Evolutionary conservation across 83 land plant genomes (phyloP).

Genomic region (Thuja plicata): DNA sequence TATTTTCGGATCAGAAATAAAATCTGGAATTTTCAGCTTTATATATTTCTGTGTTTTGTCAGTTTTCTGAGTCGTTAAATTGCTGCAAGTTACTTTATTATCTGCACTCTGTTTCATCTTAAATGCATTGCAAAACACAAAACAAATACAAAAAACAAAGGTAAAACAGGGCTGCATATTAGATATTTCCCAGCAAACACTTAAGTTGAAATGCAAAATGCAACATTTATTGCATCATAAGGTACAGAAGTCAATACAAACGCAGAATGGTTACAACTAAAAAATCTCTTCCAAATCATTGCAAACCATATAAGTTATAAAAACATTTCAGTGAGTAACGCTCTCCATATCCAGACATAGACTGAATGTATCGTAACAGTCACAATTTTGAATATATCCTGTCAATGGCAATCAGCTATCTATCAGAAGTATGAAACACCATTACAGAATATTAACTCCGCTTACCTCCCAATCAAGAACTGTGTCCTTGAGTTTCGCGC

Average conservation of each 20-base stretch:
- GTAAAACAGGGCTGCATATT: too few species aligned
- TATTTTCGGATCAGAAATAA: too few species aligned
- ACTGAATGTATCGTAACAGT: not conserved
- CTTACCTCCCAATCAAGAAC: constrained; percentile 99
- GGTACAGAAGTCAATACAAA: not conserved
- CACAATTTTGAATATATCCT: not conserved
- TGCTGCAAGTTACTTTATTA: too few species aligned
- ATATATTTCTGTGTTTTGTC: too few species aligned
- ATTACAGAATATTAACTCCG: not conserved
- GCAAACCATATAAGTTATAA: not conserved
- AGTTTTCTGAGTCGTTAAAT: too few species aligned
- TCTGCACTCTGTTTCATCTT: too few species aligned
- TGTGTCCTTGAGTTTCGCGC: constrained; percentile 80
- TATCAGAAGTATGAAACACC: not conserved
- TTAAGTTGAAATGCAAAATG: not conserved
- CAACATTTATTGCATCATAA: not conserved
- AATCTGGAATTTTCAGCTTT: too few species aligned
- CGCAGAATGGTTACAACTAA: not conserved
- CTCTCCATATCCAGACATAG: not conserved
- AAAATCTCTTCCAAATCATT: not conserved
- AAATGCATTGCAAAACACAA: too few species aligned
- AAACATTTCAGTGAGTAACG: not conserved
- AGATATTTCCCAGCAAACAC: not conserved
- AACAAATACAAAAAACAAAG: too few species aligned
- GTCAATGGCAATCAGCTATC: not conserved